Conservation (phyloP, 2,329 filamentous ascomycete genomes). For the Aspergillus japonicus region DNA sequence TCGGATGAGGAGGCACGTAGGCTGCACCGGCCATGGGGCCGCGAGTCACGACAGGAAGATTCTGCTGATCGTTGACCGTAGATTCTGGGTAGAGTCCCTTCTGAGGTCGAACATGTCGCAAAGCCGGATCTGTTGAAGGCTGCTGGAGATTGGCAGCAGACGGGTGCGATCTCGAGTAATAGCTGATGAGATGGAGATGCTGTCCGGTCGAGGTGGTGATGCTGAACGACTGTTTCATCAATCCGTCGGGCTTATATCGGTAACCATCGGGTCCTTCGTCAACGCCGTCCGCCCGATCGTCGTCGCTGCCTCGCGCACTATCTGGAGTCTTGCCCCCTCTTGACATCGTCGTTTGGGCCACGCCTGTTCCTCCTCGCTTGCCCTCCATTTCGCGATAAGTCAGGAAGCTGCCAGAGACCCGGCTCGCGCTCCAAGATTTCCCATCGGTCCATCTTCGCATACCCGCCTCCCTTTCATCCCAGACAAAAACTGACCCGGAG, state of each 20-base stretch:
- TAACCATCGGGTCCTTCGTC: slow-evolving; percentile 83
- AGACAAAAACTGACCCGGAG: slow-evolving; percentile 98
- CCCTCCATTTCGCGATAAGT: slow-evolving; percentile 99
- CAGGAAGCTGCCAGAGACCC: slow-evolving; percentile 94
- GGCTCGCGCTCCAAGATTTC: slow-evolving; percentile 97
- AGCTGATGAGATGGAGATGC: slow-evolving; percentile 95
- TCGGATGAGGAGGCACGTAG: slow-evolving; percentile 54
- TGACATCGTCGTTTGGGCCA: slow-evolving; percentile 58
- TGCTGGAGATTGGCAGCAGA: slow-evolving; percentile 71
- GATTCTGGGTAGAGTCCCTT: slow-evolving; percentile 99
- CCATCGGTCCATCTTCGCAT: slow-evolving; percentile 99
- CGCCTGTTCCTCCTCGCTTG: slow-evolving; percentile 77
- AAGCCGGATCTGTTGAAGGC: slow-evolving; percentile 73
- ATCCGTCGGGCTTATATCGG: slow-evolving; percentile 89
- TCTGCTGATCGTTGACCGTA: slow-evolving; percentile 80
- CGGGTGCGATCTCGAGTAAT: slow-evolving; percentile 80
- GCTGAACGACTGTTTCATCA: slow-evolving; percentile 99
- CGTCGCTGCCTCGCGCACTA: slow-evolving; percentile 75
- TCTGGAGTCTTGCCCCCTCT: slow-evolving; percentile 76
- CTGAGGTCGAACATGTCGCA: slow-evolving; percentile 78
- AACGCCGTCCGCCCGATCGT: slow-evolving; percentile 67
- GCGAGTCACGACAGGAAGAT: slow-evolving; percentile 76
- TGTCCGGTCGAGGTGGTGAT: slow-evolving; percentile 89
- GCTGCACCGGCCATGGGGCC: slow-evolving; percentile 62
- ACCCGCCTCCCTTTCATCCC: slow-evolving; percentile 96